Percentiles rank a stretch among this genome's conserved stretches.
phyloP scores from a whole-genome alignment of 768 basidiomycete genomes.

The Leccinum olivaceopallidum region DNA sequence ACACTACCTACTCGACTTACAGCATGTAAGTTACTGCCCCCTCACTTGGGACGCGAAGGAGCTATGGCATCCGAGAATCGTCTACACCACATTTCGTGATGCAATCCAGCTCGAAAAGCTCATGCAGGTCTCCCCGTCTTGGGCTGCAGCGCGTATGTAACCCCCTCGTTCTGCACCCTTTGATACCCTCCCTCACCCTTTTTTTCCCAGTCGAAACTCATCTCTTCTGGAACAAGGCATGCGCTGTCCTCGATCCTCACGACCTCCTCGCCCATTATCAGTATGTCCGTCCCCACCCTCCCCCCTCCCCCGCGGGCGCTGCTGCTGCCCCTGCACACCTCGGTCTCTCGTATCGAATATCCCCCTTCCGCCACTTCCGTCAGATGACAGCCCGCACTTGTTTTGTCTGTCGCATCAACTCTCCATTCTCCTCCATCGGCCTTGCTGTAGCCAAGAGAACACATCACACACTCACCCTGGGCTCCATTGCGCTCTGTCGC shows the following conservation, averaged over 20 bases:
- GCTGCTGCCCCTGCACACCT: slow-evolving; percentile 35
- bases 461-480: slow-evolving; percentile 43
- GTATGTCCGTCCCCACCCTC: slow-evolving; percentile 42
- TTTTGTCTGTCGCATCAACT: slow-evolving; percentile 69
- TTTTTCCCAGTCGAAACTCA: slow-evolving; percentile 60
- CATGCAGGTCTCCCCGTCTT: slow-evolving; percentile 62
- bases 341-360: slow-evolving; percentile 39
- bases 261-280: slow-evolving; percentile 53
- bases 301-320: slow-evolving; percentile 25
- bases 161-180: neutral
- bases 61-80: slow-evolving; percentile 61
- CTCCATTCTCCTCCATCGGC: slow-evolving; percentile 50
- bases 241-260: slow-evolving; percentile 59
- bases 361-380: slow-evolving; percentile 63
- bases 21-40: slow-evolving; percentile 47
- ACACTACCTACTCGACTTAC: slow-evolving; percentile 52
- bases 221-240: slow-evolving; percentile 69
- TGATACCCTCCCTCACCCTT: slow-evolving; percentile 12
- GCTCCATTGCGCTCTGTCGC: slow-evolving; percentile 53
- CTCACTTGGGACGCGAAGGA: slow-evolving; percentile 48
- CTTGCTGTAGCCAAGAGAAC: slow-evolving; percentile 52
- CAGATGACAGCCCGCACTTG: slow-evolving; percentile 57
- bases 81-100: slow-evolving; percentile 64
- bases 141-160: slow-evolving; percentile 59
- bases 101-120: slow-evolving; percentile 57